Base-by-base conservation (phyloP, 257 asterid species). In the Nicotiana sylvestris region DNA sequence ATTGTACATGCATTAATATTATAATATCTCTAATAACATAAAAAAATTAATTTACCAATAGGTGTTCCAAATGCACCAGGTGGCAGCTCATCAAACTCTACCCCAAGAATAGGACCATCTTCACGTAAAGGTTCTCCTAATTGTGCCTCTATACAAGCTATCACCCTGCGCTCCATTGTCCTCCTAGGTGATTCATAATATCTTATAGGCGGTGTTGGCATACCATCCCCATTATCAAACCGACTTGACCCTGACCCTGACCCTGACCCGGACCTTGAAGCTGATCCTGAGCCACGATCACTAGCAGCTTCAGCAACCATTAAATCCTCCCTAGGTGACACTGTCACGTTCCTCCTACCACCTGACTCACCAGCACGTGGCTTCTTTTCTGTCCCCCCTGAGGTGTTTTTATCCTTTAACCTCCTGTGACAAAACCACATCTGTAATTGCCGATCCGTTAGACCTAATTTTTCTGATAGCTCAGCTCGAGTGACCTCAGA, bases 371-470 rank as follows among this genome's bases (percentile, higher is more conserved):
- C 69, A 49, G 88, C 68, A 18, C 85, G 92, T 68, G 92, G 92
- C 89, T 93, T 96, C 86, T 82, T 83, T 64, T 92, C 87, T 77
- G 91, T 82, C 88, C 80, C 85, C 68, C 93, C 93, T 68, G 88
- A 90, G 15, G 92, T 88, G 84, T 94, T 96, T 90, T 96, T 96
- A 82, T 93, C 98, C 90, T 96, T 96, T 89, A 96, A 89, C 84
- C 99, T 89, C 89, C 98, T 86, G 46, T 96, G 99, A 83, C 99
- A 96, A 85, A 96, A 96, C 99, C 99, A 96, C 99, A 96, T 96
- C 92, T 96, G 99, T 89, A 96, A 86, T 84, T 96, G 99, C 81
- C 99, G 86, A 81, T 96, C 99, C 3, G 98, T 91, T 81, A 96
- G 90, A 46, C 89, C 90, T 84, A 96, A 87, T 83, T 91, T 94